Percentiles rank a stretch among this genome's conserved stretches.
Evolutionary conservation across 1,284 basidiomycete genomes (phyloP).

Genomic region (Ustilago xerochloae): DNA sequence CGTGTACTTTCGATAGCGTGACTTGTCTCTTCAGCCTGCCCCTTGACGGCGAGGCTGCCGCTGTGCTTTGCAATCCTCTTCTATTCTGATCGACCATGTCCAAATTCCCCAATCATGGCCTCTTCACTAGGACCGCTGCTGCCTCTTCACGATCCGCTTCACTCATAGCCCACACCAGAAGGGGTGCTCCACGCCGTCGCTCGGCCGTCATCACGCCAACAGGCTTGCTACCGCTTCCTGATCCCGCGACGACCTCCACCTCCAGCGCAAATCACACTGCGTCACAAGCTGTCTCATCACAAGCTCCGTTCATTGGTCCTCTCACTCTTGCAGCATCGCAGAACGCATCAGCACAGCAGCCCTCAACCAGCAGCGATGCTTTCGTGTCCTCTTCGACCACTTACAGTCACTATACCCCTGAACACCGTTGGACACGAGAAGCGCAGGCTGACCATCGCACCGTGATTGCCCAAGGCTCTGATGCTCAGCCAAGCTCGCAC

Average conservation of each 20-base stretch:
- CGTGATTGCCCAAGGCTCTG: neutral
- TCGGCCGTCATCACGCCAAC: constrained; percentile 16
- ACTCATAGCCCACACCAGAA: constrained; percentile 24
- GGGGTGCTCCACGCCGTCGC: constrained; percentile 35
- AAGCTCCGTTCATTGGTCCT: constrained; percentile 28
- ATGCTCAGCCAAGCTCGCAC: neutral
- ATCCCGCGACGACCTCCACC: neutral
- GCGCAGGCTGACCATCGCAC: neutral
- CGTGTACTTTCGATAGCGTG: too few relatives aligned
- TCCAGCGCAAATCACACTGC: neutral
- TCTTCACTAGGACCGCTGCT: constrained; percentile 47
- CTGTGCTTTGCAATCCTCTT: neutral
- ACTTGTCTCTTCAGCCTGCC: too few relatives aligned
- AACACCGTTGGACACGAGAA: constrained; percentile 9
- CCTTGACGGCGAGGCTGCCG: neutral
- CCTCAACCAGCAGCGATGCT: neutral
- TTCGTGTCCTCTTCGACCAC: neutral
- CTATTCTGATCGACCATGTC: constrained; percentile 25
- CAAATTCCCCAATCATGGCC: constrained; percentile 51
- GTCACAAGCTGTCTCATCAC: constrained; percentile 5
- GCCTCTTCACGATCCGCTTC: constrained; percentile 38
- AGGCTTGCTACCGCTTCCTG: neutral
- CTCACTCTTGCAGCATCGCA: constrained; percentile 25
- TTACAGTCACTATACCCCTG: neutral
- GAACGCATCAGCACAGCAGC: neutral